phyloP scores from a whole-genome alignment of 1,139 yeast species.

The Saccharomyces hybrid region DNA sequence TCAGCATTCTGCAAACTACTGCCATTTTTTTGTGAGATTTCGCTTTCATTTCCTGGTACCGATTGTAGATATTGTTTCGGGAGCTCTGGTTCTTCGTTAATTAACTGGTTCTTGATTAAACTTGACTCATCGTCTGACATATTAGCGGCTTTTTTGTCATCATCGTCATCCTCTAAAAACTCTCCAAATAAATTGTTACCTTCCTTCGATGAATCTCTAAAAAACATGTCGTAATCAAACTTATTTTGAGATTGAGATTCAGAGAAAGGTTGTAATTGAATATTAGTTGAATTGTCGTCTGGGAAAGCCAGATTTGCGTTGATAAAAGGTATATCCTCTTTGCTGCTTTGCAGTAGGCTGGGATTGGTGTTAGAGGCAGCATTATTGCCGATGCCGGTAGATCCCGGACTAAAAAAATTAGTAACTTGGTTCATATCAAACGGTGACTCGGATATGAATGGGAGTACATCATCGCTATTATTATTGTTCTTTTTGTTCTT shows the following conservation, averaged over 20 bases:
- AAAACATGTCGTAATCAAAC: constrained; percentile 4
- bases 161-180: constrained; percentile 8
- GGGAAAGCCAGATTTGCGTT: constrained; percentile 24
- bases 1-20: background rate
- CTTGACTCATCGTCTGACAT: constrained; percentile 8
- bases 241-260: constrained; percentile 1
- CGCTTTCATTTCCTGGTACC: background rate
- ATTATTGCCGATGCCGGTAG: background rate
- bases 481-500: constrained; percentile 1
- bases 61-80: background rate
- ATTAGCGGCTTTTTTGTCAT: constrained; percentile 7
- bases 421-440: constrained; percentile 2
- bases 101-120: constrained; percentile 6
- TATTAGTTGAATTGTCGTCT: constrained; percentile 3
- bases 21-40: background rate
- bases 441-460: constrained; percentile 3
- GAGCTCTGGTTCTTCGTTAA: constrained; percentile 16
- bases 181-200: constrained; percentile 5
- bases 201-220: constrained; percentile 2
- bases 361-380: background rate
- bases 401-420: constrained; percentile 1
- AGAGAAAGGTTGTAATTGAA: background rate
- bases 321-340: constrained; percentile 15
- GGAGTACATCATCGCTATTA: constrained; percentile 1
- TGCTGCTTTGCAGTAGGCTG: background rate